Evolutionary conservation across 1,284 basidiomycete genomes (phyloP).

Genomic region (Puccinia novopanici): DNA sequence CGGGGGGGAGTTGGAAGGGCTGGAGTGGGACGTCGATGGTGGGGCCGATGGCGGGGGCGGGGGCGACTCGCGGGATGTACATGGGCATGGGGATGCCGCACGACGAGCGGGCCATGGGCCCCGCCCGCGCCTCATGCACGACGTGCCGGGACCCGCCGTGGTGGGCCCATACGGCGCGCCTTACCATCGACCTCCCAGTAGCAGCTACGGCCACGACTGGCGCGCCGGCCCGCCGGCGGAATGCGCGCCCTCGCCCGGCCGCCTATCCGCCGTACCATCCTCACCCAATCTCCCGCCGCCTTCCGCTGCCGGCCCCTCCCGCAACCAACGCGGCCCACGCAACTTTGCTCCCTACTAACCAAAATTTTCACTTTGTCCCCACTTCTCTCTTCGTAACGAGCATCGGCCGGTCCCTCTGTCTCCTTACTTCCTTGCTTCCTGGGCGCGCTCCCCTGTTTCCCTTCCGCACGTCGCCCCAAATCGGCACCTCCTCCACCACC

Average conservation of each 20-base stretch:
- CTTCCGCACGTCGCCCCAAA: no score
- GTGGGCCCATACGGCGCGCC: conserved; percentile 20
- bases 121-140: conserved; percentile 28
- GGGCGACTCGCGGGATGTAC: conserved; percentile 27
- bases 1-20: conserved; percentile 55
- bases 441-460: no score
- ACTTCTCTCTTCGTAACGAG: background rate
- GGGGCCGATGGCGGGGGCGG: conserved; percentile 37
- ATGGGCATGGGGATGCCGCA: conserved; percentile 63
- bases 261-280: conserved; percentile 43
- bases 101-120: conserved; percentile 37
- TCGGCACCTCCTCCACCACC: no score
- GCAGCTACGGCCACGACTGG: conserved; percentile 39
- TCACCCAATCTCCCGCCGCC: conserved; percentile 20
- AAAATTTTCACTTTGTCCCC: no score
- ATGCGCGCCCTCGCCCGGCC: conserved; percentile 30
- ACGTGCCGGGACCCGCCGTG: conserved; percentile 23
- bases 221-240: conserved; percentile 12
- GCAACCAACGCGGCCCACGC: conserved; percentile 42
- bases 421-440: background rate
- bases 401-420: background rate
- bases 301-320: conserved; percentile 10
- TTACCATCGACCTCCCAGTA: conserved; percentile 5
- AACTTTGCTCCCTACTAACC: conserved; percentile 47
- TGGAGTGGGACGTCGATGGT: conserved; percentile 77